phyloP scores from a whole-genome alignment of 768 basidiomycete species.

The Jaapia argillacea region DNA sequence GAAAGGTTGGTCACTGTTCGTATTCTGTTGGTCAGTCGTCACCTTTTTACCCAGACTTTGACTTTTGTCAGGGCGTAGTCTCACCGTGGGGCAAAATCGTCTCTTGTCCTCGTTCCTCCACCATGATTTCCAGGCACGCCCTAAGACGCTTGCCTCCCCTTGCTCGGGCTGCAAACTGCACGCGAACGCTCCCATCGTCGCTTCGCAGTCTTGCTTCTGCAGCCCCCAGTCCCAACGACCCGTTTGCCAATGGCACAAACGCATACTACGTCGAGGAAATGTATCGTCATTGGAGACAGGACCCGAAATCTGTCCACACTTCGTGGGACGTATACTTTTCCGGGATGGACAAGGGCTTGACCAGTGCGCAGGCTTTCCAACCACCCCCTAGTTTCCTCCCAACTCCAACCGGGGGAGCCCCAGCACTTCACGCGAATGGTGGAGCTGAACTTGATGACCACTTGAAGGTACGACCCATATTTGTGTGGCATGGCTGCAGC shows the following conservation, averaged over 20 bases:
- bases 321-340: conserved; percentile 95
- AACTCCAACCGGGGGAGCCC: conserved; percentile 69
- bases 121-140: conserved; percentile 28
- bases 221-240: conserved; percentile 56
- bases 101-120: too few species aligned
- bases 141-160: conserved; percentile 23
- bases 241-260: conserved; percentile 91
- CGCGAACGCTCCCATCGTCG: conserved; percentile 17
- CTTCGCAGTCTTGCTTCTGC: conserved; percentile 32
- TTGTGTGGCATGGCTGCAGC: not conserved
- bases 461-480: conserved; percentile 65
- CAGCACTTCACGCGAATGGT: conserved; percentile 54
- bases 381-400: conserved; percentile 71
- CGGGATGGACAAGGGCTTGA: conserved; percentile 82
- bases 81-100: too few species aligned
- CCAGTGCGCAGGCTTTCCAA: conserved; percentile 72
- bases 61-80: too few species aligned
- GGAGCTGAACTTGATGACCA: conserved; percentile 86
- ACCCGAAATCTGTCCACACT: conserved; percentile 84
- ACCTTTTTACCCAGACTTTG: too few species aligned
- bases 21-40: too few species aligned
- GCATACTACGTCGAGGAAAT: conserved; percentile 95
- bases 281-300: conserved; percentile 87
- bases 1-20: too few species aligned
- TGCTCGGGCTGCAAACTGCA: too few species aligned